A percentile compares a stretch with the other conserved stretches of the same genome.
Conservation (phyloP, 176 grass and related monocot genomes). For the Pontederia paniculata region DNA sequence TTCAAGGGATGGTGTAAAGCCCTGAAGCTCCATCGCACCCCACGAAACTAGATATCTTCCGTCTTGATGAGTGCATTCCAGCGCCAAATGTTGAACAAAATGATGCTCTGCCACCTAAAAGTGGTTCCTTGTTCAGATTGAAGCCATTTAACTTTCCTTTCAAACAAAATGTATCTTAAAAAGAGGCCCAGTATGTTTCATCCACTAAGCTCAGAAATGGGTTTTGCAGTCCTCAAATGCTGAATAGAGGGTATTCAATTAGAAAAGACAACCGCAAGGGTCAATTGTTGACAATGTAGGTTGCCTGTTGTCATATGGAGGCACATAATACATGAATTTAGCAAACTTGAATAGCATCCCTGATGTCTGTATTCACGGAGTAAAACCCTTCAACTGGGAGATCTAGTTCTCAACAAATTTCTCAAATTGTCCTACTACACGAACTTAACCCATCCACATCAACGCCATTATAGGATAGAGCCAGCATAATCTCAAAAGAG, state of each 20-base stretch:
- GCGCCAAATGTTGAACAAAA: conserved; percentile 39
- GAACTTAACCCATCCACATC: too few species aligned
- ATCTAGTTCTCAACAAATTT: too few species aligned
- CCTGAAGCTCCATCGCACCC: conserved; percentile 54
- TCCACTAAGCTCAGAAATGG: conserved; percentile 34
- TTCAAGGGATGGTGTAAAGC: conserved; percentile 47
- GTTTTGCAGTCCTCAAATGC: conserved; percentile 37
- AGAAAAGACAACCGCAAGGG: conserved; percentile 36
- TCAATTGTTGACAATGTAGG: too few species aligned
- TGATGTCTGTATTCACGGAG: background rate
- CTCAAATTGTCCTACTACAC: too few species aligned
- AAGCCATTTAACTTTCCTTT: conserved; percentile 20
- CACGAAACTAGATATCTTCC: conserved; percentile 42
- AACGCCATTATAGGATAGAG: too few species aligned
- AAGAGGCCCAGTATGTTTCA: conserved; percentile 23
- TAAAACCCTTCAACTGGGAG: background rate
- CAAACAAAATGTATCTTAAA: background rate
- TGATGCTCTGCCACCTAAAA: conserved; percentile 61
- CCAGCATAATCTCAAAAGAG: too few species aligned
- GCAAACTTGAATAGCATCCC: background rate
- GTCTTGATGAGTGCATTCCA: conserved; percentile 72
- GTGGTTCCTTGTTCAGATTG: conserved; percentile 26
- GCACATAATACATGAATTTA: conserved; percentile 31
- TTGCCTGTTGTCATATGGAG: conserved; percentile 49
- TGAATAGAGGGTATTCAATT: conserved; percentile 44